Evolutionary conservation across 805 yeast species (phyloP).

Genomic region (Priceomyces castillae): DNA sequence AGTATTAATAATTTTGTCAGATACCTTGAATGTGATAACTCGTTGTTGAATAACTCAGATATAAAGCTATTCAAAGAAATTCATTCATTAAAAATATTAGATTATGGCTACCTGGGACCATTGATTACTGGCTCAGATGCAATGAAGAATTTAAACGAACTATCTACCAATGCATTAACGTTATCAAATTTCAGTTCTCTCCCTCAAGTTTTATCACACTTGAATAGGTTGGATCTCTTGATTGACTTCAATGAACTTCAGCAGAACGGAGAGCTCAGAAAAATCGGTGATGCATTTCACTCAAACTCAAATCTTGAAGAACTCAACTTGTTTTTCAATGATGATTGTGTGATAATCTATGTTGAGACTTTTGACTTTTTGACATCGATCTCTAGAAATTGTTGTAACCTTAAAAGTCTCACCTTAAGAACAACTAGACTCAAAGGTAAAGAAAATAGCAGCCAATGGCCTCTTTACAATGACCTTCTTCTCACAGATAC

Average conservation of each 20-base stretch:
- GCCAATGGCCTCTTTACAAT: slow-evolving; percentile 3
- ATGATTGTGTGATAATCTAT: slow-evolving; percentile 12
- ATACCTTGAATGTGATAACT: slow-evolving; percentile 24
- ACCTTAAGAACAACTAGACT: slow-evolving; percentile 9
- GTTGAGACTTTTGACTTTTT: slow-evolving; percentile 10
- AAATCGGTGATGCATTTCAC: slow-evolving; percentile 1
- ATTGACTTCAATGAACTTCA: slow-evolving; percentile 18
- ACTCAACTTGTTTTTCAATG: slow-evolving; percentile 17
- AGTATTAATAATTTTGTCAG: slow-evolving; percentile 18
- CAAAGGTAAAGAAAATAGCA: slow-evolving; percentile 1
- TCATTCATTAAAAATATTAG: slow-evolving; percentile 19
- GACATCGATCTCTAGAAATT: slow-evolving; percentile 2
- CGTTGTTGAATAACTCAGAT: slow-evolving; percentile 12
- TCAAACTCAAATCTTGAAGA: neutral
- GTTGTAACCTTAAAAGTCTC: slow-evolving; percentile 5
- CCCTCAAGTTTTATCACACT: slow-evolving; percentile 3
- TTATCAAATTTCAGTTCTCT: slow-evolving; percentile 10
- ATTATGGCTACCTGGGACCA: slow-evolving; percentile 4
- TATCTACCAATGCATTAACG: slow-evolving; percentile 18
- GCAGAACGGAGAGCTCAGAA: neutral
- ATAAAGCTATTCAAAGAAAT: slow-evolving; percentile 19
- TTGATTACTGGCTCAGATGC: slow-evolving; percentile 4
- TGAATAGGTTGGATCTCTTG: slow-evolving; percentile 18
- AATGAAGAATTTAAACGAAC: slow-evolving; percentile 8
- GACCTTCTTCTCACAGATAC: neutral